Percentiles rank a stretch among this genome's conserved stretches.
Evolutionary conservation across 1,284 basidiomycete genomes (phyloP).

Genomic region (Irpex sp.): DNA sequence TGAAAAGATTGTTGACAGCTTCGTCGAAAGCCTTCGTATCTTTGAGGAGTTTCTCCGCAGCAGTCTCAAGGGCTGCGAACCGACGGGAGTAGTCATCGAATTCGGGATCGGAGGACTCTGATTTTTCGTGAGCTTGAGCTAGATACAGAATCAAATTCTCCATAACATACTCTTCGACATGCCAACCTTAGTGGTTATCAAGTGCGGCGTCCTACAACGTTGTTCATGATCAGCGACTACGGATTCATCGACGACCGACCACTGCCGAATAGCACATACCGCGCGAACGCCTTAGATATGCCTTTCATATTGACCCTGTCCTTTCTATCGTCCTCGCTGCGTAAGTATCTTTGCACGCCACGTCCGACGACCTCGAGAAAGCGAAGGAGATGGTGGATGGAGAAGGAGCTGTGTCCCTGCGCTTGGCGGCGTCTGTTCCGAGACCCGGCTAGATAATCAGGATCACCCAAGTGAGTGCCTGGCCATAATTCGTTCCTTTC

Average conservation of each 20-base stretch:
- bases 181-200: slow-evolving; percentile 81
- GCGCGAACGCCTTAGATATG: slow-evolving; percentile 71
- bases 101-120: slow-evolving; percentile 85
- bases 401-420: not conserved
- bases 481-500: not conserved
- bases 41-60: slow-evolving; percentile 88
- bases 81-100: slow-evolving; percentile 82
- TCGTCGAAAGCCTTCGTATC: slow-evolving; percentile 89
- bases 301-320: slow-evolving; percentile 63
- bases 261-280: slow-evolving; percentile 40
- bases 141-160: not conserved
- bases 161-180: slow-evolving; percentile 81
- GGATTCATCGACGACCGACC: not conserved
- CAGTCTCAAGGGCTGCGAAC: slow-evolving; percentile 76
- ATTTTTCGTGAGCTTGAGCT: slow-evolving; percentile 3
- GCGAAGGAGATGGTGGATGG: not conserved
- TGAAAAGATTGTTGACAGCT: slow-evolving; percentile 80
- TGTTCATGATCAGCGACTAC: slow-evolving; percentile 3
- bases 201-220: slow-evolving; percentile 75
- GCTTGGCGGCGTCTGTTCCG: not conserved
- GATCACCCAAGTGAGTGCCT: not conserved
- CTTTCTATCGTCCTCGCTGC: not conserved
- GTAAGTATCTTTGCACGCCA: not conserved
- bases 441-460: not conserved
- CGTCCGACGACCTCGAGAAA: not conserved